Percentiles rank a stretch among this genome's conserved stretches.
phyloP scores from a whole-genome alignment of 305 asterid genomes.

The Andrographis paniculata region DNA sequence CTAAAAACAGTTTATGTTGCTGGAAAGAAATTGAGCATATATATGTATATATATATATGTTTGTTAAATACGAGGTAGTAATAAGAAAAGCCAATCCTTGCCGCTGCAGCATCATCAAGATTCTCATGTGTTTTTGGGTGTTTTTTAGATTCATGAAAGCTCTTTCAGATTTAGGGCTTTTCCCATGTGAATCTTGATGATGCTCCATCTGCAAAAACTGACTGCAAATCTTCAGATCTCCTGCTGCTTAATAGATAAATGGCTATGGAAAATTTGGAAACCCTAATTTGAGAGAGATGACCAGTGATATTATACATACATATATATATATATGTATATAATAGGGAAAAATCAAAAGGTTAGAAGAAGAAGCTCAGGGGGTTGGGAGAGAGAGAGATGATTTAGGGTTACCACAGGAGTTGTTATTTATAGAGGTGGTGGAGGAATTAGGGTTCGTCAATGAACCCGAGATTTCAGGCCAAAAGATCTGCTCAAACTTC shows the following conservation, averaged over 20 bases:
- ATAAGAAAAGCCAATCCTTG: slow-evolving; percentile 18
- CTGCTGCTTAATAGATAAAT: not conserved
- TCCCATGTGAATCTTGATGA: slow-evolving; percentile 33
- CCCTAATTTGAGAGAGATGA: too few species aligned
- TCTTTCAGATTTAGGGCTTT: slow-evolving; percentile 6
- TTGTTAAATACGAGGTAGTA: not conserved
- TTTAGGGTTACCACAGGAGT: slow-evolving; percentile 14
- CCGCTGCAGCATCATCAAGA: slow-evolving; percentile 47
- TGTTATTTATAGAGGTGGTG: slow-evolving; percentile 23
- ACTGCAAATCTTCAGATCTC: slow-evolving; percentile 9
- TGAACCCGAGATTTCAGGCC: slow-evolving; percentile 25
- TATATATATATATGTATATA: too few species aligned
- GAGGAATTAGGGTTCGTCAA: slow-evolving; percentile 7
- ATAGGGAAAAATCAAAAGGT: not conserved
- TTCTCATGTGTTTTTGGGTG: slow-evolving; percentile 3
- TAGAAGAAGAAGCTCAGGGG: not conserved
- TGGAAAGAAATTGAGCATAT: not conserved
- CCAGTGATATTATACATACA: too few species aligned
- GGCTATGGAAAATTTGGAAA: too few species aligned
- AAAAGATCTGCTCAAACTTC: slow-evolving; percentile 15
- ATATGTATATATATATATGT: not conserved
- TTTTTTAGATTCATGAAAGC: slow-evolving; percentile 7
- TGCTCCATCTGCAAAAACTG: slow-evolving; percentile 28
- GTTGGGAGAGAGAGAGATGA: slow-evolving; percentile 6
- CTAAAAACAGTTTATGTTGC: not conserved